phyloP scores from a whole-genome alignment of 257 asterid genomes.

The Buddleja alternifolia region DNA sequence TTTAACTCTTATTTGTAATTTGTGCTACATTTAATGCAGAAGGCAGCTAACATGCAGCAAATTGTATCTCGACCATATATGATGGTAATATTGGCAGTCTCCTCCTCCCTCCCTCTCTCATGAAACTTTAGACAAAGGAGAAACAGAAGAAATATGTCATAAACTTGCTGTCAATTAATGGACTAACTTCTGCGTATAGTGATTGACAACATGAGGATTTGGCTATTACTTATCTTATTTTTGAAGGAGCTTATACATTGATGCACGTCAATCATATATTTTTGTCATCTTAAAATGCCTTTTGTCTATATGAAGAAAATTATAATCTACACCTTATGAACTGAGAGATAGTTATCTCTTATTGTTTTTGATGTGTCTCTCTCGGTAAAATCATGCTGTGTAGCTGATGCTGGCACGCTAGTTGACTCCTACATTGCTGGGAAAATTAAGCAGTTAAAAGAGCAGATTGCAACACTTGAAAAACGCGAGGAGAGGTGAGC shows the following conservation, averaged over 20 bases:
- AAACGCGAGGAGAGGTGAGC: conserved; percentile 96
- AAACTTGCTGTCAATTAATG: conserved; percentile 2
- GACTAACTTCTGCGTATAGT: conserved; percentile 13
- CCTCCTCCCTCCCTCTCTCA: background rate
- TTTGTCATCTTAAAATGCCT: conserved; percentile 9
- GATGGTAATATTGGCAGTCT: conserved; percentile 12
- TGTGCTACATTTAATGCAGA: conserved; percentile 17
- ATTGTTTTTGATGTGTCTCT: conserved; percentile 26
- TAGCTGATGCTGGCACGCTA: conserved; percentile 86
- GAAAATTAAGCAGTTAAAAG: conserved; percentile 87
- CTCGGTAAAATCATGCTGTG: conserved; percentile 25
- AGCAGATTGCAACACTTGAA: conserved; percentile 95
- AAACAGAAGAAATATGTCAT: conserved; percentile 12
- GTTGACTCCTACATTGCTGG: conserved; percentile 91
- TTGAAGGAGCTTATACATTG: conserved; percentile 8
- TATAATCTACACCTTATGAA: background rate
- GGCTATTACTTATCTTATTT: background rate
- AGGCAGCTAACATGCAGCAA: conserved; percentile 10
- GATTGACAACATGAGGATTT: background rate
- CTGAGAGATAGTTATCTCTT: conserved; percentile 6
- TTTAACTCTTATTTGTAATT: background rate
- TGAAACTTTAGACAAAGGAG: conserved; percentile 11
- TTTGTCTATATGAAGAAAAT: conserved; percentile 11
- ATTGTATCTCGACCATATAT: conserved; percentile 17
- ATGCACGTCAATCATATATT: background rate